A percentile compares a stretch with the other conserved stretches of the same genome.
Conservation (phyloP, 768 basidiomycete genomes). For the Dioszegia crocea region DNA sequence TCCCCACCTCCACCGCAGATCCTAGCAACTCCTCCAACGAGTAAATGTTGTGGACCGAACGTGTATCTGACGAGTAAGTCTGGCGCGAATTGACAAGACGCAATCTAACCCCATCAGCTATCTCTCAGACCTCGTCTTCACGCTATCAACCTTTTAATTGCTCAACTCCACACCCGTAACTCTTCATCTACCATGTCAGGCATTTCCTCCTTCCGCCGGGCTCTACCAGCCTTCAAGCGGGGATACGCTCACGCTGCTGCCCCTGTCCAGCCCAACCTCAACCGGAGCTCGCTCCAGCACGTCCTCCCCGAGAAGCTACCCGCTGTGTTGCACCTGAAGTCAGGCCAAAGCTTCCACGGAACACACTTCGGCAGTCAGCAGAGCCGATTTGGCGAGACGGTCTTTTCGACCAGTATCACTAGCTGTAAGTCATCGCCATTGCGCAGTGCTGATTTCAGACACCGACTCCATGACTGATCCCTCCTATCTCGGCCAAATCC, state of each 20-base stretch:
- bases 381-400: slow-evolving; percentile 91
- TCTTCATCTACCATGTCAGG: slow-evolving; percentile 17
- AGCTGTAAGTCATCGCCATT: slow-evolving; percentile 62
- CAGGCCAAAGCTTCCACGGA: slow-evolving; percentile 87
- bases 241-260: slow-evolving; percentile 31
- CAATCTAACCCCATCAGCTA: slow-evolving; percentile 20
- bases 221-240: slow-evolving; percentile 24
- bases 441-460: slow-evolving; percentile 56
- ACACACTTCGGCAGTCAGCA: slow-evolving; percentile 81
- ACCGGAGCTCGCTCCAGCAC: slow-evolving; percentile 26
- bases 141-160: slow-evolving; percentile 30
- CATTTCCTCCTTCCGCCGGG: slow-evolving; percentile 9
- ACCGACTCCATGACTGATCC: slow-evolving; percentile 99
- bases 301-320: slow-evolving; percentile 54
- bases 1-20: neutral
- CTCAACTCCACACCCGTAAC: neutral
- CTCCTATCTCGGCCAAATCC: slow-evolving; percentile 94
- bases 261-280: slow-evolving; percentile 26
- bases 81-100: neutral
- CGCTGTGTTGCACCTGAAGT: slow-evolving; percentile 84
- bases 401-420: slow-evolving; percentile 97
- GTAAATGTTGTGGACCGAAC: slow-evolving; percentile 47
- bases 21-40: too few relatives aligned
- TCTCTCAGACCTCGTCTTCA: slow-evolving; percentile 47
- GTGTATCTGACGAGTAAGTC: slow-evolving; percentile 49